phyloP scores from a whole-genome alignment of 441 rosid genomes.

The Eutrema salsugineum region DNA sequence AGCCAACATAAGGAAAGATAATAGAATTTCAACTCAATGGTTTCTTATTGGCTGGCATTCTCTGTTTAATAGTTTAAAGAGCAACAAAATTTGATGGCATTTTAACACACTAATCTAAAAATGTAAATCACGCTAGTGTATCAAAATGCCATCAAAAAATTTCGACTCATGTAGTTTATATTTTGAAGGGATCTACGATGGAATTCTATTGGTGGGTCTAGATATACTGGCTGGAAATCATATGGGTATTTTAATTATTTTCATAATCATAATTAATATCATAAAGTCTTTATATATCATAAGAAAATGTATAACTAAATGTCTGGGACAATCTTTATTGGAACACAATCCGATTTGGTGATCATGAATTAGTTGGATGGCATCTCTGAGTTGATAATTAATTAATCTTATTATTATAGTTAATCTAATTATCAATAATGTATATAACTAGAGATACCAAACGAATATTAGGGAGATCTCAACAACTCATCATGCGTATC shows the following conservation, averaged over 20 bases:
- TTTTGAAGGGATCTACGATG: neutral
- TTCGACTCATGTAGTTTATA: neutral
- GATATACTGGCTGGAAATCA: neutral
- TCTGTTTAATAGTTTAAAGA: too few species aligned
- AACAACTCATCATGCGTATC: slow-evolving; percentile 32
- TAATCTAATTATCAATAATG: slow-evolving; percentile 3
- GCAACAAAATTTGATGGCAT: too few species aligned
- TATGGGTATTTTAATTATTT: too few species aligned
- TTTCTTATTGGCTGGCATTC: too few species aligned
- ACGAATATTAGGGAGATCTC: slow-evolving; percentile 30
- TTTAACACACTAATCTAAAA: too few species aligned
- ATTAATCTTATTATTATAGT: neutral
- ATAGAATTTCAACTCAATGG: neutral
- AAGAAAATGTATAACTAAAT: neutral
- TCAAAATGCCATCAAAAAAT: neutral
- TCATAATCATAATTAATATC: too few species aligned
- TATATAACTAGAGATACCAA: slow-evolving; percentile 16
- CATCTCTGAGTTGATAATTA: neutral
- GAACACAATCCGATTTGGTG: slow-evolving; percentile 27
- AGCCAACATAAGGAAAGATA: neutral
- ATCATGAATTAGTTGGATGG: slow-evolving; percentile 27
- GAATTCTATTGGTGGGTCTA: neutral
- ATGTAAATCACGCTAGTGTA: too few species aligned
- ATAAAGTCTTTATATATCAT: neutral
- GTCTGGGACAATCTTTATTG: slow-evolving; percentile 11